These are phyloP conservation scores for Akanthomyces muscarius DNA, from an alignment of 2,329 filamentous ascomycete genomes.

Conservation along the genomic window DNA sequence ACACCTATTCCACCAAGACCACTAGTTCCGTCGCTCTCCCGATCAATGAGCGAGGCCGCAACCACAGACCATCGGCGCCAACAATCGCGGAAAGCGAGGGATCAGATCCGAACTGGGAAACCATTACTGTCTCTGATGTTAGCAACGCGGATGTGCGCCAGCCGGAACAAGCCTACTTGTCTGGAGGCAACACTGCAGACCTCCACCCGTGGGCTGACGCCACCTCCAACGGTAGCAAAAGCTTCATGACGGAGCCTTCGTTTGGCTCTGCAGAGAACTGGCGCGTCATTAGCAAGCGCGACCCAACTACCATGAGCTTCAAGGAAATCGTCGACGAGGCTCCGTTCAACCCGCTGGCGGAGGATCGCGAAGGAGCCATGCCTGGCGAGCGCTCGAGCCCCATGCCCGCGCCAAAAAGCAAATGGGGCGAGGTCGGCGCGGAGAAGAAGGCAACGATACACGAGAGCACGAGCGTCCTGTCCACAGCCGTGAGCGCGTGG, in stretches of 20 bases:
- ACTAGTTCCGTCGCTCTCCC: constrained; percentile 34
- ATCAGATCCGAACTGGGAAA: constrained; percentile 21
- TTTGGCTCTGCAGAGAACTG: constrained; percentile 37
- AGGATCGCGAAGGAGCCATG: constrained; percentile 23
- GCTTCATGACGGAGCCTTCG: constrained; percentile 28
- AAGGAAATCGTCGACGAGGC: constrained; percentile 32
- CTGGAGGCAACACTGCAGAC: constrained; percentile 24
- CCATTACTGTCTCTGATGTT: constrained; percentile 22
- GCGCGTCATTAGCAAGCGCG: constrained; percentile 28
- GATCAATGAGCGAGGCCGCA: constrained; percentile 7
- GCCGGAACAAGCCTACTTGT: constrained; percentile 23
- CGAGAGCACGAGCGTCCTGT: constrained; percentile 1
- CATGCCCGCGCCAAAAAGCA: constrained; percentile 24
- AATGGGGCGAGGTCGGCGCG: constrained; percentile 23
- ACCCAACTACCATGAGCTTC: constrained; percentile 31
- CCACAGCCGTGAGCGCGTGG: constrained; percentile 10
- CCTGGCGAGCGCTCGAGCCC: constrained; percentile 23
- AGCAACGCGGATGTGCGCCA: constrained; percentile 25
- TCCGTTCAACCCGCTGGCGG: constrained; percentile 37
- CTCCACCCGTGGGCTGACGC: constrained; percentile 26
- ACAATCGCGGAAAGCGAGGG: constrained; percentile 16
- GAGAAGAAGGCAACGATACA: constrained; percentile 12
- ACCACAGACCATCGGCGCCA: constrained; percentile 15
- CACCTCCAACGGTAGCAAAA: constrained; percentile 23
- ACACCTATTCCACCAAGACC: constrained; percentile 28